Conservation (phyloP, 1,139 yeast species). For the Geotrichum candidum region DNA sequence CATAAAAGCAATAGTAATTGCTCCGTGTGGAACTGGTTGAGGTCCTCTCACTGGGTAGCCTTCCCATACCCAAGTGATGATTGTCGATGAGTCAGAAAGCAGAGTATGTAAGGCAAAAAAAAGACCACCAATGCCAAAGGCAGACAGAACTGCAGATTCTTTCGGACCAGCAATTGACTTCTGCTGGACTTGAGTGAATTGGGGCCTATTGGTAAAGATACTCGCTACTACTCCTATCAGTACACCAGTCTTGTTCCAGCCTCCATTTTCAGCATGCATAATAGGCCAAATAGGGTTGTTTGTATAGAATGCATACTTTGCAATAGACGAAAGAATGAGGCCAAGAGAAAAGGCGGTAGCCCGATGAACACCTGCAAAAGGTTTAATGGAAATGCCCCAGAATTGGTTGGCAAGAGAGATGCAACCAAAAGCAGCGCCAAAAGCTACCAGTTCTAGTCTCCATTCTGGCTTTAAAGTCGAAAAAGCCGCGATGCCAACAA, state of each 20-base stretch:
- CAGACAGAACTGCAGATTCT: conserved; percentile 42
- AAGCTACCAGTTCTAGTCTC: conserved; percentile 58
- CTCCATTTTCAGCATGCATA: conserved; percentile 81
- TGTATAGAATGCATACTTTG: conserved; percentile 71
- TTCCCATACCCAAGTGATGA: conserved; percentile 89
- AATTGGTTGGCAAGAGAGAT: conserved; percentile 60
- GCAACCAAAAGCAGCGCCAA: conserved; percentile 61
- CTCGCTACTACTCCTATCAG: conserved; percentile 60
- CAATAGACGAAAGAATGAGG: conserved; percentile 60
- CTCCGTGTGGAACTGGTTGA: conserved; percentile 82
- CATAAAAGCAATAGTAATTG: conserved; percentile 56
- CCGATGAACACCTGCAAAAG: conserved; percentile 46
- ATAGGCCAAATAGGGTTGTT: conserved; percentile 97
- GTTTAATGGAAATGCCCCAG: conserved; percentile 42
- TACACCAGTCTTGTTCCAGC: conserved; percentile 71
- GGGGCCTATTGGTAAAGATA: conserved; percentile 43
- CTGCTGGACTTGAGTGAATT: conserved; percentile 23
- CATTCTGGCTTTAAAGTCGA: conserved; percentile 58
- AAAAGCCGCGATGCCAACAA: conserved; percentile 73
- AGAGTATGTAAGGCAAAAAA: conserved; percentile 68
- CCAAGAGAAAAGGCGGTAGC: conserved; percentile 66
- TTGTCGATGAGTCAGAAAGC: conserved; percentile 76
- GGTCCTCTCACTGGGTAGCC: conserved; percentile 90
- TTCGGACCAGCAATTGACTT: conserved; percentile 27
- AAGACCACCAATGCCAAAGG: conserved; percentile 72